Conservation (phyloP, 2,329 filamentous ascomycete genomes). For the Lasiodiplodia citricola region DNA sequence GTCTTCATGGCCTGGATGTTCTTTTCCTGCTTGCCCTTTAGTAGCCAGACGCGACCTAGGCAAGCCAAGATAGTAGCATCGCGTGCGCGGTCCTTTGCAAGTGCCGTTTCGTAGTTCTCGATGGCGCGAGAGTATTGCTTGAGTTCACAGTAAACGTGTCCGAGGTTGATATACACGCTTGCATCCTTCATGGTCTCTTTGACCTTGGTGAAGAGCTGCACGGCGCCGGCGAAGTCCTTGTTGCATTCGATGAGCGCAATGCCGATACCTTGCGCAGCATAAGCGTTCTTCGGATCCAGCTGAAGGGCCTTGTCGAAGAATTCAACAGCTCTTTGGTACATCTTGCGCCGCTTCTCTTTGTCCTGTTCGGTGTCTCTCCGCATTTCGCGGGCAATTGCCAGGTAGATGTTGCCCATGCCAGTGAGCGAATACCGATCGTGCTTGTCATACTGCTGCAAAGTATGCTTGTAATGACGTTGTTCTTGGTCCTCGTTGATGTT, state of each 20-base stretch:
- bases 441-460: conserved; percentile 91
- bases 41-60: conserved; percentile 84
- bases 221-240: conserved; percentile 81
- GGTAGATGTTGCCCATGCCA: conserved; percentile 95
- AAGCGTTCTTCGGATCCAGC: conserved; percentile 93
- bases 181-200: conserved; percentile 88
- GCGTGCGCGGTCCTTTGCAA: conserved; percentile 77
- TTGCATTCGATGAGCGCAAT: conserved; percentile 94
- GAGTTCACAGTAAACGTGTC: conserved; percentile 89
- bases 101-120: conserved; percentile 88
- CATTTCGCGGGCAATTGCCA: conserved; percentile 91
- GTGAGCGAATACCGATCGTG: conserved; percentile 97
- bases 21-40: conserved; percentile 75
- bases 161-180: conserved; percentile 89
- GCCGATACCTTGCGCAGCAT: conserved; percentile 92
- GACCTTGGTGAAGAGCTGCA: conserved; percentile 88
- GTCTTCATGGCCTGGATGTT: conserved; percentile 67
- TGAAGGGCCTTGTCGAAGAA: conserved; percentile 98
- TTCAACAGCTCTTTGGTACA: conserved; percentile 90
- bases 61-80: conserved; percentile 84
- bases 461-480: conserved; percentile 95
- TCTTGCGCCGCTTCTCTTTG: conserved; percentile 85
- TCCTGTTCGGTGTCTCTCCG: conserved; percentile 86
- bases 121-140: conserved; percentile 91
- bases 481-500: conserved; percentile 90